Percentiles rank a stretch among this genome's conserved stretches.
These are phyloP conservation scores for Purshia tridentata DNA, from an alignment of 306 rosid species.

Conservation along the genomic window DNA sequence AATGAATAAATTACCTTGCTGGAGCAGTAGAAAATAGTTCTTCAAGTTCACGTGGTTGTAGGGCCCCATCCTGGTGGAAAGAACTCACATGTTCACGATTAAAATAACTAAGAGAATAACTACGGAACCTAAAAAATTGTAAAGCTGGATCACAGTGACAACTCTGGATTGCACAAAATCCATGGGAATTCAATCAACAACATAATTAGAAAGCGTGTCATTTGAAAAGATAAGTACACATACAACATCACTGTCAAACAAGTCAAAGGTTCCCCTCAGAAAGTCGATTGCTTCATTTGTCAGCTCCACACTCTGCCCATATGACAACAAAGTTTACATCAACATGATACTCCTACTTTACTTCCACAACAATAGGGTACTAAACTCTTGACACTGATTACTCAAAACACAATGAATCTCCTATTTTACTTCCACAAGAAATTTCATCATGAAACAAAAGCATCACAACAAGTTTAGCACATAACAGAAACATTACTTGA, in stretches of 20 bases:
- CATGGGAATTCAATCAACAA: not conserved
- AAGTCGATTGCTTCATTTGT: slow-evolving; percentile 88
- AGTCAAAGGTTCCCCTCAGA: slow-evolving; percentile 73
- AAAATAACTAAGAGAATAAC: slow-evolving; percentile 15
- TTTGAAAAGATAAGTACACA: slow-evolving; percentile 24
- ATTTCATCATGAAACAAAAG: not conserved
- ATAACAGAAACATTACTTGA: slow-evolving; percentile 43
- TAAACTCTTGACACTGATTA: slow-evolving; percentile 7
- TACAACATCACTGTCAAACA: slow-evolving; percentile 69
- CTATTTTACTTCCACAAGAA: slow-evolving; percentile 4
- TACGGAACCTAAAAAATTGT: slow-evolving; percentile 6
- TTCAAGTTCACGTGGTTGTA: slow-evolving; percentile 78
- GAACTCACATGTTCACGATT: slow-evolving; percentile 17
- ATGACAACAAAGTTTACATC: slow-evolving; percentile 25
- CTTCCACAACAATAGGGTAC: not conserved
- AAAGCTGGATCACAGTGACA: not conserved
- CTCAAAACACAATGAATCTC: not conserved
- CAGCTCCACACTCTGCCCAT: slow-evolving; percentile 90
- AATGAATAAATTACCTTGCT: slow-evolving; percentile 56
- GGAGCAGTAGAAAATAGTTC: slow-evolving; percentile 98
- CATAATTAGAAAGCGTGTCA: slow-evolving; percentile 14
- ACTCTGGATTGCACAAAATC: slow-evolving; percentile 1
- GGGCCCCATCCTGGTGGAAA: slow-evolving; percentile 67
- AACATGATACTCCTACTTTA: not conserved
- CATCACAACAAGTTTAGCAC: not conserved